Evolutionary conservation across 2,329 filamentous ascomycete species (phyloP).

Genomic region (Xylaria sp.): DNA sequence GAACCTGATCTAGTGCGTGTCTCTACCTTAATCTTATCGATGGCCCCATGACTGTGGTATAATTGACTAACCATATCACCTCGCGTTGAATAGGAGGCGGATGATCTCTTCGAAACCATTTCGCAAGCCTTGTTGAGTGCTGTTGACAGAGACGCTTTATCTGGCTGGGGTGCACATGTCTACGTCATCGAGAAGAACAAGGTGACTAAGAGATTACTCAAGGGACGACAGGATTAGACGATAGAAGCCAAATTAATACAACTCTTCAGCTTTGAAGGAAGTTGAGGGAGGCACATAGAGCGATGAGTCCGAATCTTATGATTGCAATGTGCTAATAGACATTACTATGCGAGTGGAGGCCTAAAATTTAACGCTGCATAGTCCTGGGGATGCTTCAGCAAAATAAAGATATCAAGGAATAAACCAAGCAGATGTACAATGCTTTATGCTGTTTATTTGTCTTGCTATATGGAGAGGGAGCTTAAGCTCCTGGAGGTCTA

Average conservation of each 20-base stretch:
- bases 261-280: background rate
- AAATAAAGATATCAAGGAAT: constrained; percentile 12
- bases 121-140: constrained; percentile 96
- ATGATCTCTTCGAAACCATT: constrained; percentile 98
- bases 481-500: constrained; percentile 49
- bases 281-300: background rate
- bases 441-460: constrained; percentile 30
- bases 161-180: constrained; percentile 97
- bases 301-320: background rate
- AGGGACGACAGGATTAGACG: constrained; percentile 90
- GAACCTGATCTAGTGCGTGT: constrained; percentile 90
- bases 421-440: constrained; percentile 22
- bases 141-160: constrained; percentile 94
- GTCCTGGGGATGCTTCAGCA: constrained; percentile 25
- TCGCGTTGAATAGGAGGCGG: constrained; percentile 70
- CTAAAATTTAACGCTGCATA: constrained; percentile 31
- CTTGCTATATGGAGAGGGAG: constrained; percentile 25
- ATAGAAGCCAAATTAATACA: constrained; percentile 7
- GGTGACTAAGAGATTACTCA: constrained; percentile 98
- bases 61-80: constrained; percentile 15
- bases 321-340: constrained; percentile 21
- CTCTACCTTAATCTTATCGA: background rate
- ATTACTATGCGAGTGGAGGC: constrained; percentile 11
- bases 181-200: constrained; percentile 99
- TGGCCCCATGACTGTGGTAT: background rate